A percentile compares a stretch with the other conserved stretches of the same genome.
phyloP scores from a whole-genome alignment of 73 alveolate species.

The Paramecium sonneborni region DNA sequence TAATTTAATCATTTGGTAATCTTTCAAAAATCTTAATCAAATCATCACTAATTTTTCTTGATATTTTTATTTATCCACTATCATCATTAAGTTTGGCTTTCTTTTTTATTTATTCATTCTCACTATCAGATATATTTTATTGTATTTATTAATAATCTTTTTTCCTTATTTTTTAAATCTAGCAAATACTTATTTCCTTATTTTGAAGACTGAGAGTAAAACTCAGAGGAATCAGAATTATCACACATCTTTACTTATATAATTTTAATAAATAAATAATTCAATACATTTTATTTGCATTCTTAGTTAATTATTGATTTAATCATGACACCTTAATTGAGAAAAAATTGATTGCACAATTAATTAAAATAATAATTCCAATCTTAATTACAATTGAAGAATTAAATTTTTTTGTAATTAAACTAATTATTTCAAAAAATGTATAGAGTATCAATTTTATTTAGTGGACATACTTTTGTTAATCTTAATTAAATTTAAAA shows the following conservation, averaged over 20 bases:
- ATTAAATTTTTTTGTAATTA: too few relatives aligned
- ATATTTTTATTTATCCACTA: neutral
- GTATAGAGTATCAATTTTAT: too few relatives aligned
- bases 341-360: too few relatives aligned
- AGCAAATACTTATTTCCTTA: neutral
- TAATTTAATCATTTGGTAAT: slow-evolving; percentile 18
- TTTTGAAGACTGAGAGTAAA: neutral
- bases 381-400: too few relatives aligned
- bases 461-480: too few relatives aligned
- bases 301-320: neutral
- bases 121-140: neutral
- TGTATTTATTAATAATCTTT: neutral
- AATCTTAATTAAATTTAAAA: too few relatives aligned
- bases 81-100: neutral
- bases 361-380: too few relatives aligned
- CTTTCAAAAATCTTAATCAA: slow-evolving; percentile 11
- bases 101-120: neutral
- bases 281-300: neutral
- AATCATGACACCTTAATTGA: too few relatives aligned
- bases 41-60: slow-evolving; percentile 49
- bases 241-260: neutral
- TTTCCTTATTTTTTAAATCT: neutral
- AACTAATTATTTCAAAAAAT: too few relatives aligned
- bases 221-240: neutral
- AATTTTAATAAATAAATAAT: neutral